Percentiles rank a stretch among this genome's conserved stretches.
Conservation (phyloP, 2,329 filamentous ascomycete species). For the Remersonia thermophila region DNA sequence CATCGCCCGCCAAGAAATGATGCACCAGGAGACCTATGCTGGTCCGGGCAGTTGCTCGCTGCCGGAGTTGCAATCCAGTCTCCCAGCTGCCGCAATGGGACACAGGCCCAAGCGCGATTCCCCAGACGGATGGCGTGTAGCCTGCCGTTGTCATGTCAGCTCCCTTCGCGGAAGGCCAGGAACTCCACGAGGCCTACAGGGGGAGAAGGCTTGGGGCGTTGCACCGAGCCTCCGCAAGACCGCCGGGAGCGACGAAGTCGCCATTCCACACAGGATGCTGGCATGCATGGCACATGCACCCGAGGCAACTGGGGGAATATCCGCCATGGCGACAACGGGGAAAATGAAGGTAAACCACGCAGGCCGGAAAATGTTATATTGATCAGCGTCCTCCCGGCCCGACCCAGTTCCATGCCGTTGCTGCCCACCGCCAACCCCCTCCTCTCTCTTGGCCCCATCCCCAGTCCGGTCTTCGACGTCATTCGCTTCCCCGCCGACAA, state of each 20-base stretch:
- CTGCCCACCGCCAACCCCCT: neutral
- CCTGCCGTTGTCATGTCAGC: neutral
- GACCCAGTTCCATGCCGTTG: too few relatives aligned
- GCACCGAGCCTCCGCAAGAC: too few relatives aligned
- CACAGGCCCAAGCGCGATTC: constrained; percentile 6
- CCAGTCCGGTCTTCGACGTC: neutral
- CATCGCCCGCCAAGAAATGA: neutral
- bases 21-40: constrained; percentile 1
- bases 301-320: neutral
- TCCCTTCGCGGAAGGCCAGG: constrained; percentile 3
- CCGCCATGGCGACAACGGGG: too few relatives aligned
- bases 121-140: constrained; percentile 4
- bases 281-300: neutral
- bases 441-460: neutral
- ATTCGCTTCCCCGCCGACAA: constrained; percentile 4
- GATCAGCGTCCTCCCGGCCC: too few relatives aligned
- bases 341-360: too few relatives aligned
- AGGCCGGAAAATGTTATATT: too few relatives aligned
- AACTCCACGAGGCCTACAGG: too few relatives aligned
- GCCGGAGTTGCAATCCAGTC: neutral
- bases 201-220: too few relatives aligned
- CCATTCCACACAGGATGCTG: neutral
- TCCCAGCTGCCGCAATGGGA: constrained; percentile 11
- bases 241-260: neutral
- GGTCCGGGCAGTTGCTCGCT: constrained; percentile 7